Conservation (phyloP, 2,329 filamentous ascomycete species). For the Aspergillus sp. region DNA sequence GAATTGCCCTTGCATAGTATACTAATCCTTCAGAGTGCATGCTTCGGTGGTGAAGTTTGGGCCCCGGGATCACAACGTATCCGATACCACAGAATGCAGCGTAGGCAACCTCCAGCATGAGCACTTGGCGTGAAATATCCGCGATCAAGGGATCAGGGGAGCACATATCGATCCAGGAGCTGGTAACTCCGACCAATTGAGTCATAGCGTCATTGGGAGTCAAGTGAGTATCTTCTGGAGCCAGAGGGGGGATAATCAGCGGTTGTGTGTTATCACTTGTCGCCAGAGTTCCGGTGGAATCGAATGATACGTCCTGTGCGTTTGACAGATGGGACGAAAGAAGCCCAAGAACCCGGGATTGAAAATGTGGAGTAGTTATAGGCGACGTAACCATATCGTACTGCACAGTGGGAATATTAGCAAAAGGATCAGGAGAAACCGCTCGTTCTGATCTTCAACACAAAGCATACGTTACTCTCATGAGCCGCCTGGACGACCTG, state of each 20-base stretch:
- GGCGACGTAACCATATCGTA: conserved; percentile 65
- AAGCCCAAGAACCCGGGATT: conserved; percentile 54
- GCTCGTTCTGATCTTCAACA: conserved; percentile 1
- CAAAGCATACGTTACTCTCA: conserved; percentile 50
- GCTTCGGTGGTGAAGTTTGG: conserved; percentile 61
- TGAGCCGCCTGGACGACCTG: conserved; percentile 55
- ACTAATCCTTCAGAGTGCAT: conserved; percentile 51
- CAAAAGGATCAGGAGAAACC: not conserved
- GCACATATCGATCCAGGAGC: conserved; percentile 87
- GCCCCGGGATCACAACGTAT: conserved; percentile 78
- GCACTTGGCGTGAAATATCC: conserved; percentile 81
- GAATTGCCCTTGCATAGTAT: conserved; percentile 80
- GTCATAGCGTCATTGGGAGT: conserved; percentile 77
- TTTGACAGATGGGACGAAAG: conserved; percentile 51
- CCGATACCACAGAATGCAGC: conserved; percentile 91
- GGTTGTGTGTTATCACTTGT: conserved; percentile 41
- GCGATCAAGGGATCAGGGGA: conserved; percentile 79
- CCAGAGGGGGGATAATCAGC: conserved; percentile 40
- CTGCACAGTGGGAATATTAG: conserved; percentile 31
- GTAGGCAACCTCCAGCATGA: conserved; percentile 89
- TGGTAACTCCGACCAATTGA: conserved; percentile 75
- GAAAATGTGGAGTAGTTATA: conserved; percentile 60
- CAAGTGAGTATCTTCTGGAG: conserved; percentile 56
- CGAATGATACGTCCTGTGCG: conserved; percentile 34
- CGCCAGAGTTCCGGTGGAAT: conserved; percentile 36